Evolutionary conservation across 2,329 filamentous ascomycete genomes (phyloP).

Genomic region (Cercospora zeae-maydis): DNA sequence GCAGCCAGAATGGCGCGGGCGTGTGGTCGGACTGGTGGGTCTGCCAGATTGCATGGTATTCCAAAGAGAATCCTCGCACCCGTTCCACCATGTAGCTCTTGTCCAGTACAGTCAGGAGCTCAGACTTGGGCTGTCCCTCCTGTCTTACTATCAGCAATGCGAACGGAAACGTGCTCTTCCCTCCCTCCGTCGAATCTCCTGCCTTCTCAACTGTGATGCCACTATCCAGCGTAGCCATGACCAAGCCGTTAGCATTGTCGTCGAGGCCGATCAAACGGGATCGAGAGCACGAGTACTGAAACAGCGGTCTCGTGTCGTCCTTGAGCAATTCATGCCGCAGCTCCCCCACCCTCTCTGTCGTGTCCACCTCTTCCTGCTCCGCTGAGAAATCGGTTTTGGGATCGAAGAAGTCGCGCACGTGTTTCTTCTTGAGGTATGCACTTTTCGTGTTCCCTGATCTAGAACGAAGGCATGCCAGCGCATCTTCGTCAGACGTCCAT

Average conservation of each 20-base stretch:
- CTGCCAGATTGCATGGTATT: slow-evolving; percentile 52
- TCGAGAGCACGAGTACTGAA: slow-evolving; percentile 45
- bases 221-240: slow-evolving; percentile 50
- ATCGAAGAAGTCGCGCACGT: slow-evolving; percentile 42
- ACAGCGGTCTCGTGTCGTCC: slow-evolving; percentile 48
- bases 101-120: slow-evolving; percentile 45
- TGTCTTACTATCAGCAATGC: slow-evolving; percentile 51
- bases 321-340: slow-evolving; percentile 45
- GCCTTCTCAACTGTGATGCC: slow-evolving; percentile 43
- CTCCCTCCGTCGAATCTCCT: slow-evolving; percentile 12
- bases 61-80: slow-evolving; percentile 52
- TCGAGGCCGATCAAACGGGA: slow-evolving; percentile 49
- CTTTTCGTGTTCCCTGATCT: slow-evolving; percentile 24
- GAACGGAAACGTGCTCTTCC: slow-evolving; percentile 45
- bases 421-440: slow-evolving; percentile 43
- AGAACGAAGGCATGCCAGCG: slow-evolving; percentile 27
- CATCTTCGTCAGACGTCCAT: slow-evolving; percentile 34
- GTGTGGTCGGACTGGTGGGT: slow-evolving; percentile 46
- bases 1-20: slow-evolving; percentile 48
- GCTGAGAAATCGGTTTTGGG: slow-evolving; percentile 26
- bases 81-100: slow-evolving; percentile 46
- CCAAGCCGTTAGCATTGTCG: slow-evolving; percentile 42
- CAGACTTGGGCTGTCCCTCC: slow-evolving; percentile 42
- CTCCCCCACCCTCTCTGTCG: slow-evolving; percentile 25
- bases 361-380: slow-evolving; percentile 26